Evolutionary conservation across 768 basidiomycete genomes (phyloP).

Genomic region (Phanerochaete carnosa): DNA sequence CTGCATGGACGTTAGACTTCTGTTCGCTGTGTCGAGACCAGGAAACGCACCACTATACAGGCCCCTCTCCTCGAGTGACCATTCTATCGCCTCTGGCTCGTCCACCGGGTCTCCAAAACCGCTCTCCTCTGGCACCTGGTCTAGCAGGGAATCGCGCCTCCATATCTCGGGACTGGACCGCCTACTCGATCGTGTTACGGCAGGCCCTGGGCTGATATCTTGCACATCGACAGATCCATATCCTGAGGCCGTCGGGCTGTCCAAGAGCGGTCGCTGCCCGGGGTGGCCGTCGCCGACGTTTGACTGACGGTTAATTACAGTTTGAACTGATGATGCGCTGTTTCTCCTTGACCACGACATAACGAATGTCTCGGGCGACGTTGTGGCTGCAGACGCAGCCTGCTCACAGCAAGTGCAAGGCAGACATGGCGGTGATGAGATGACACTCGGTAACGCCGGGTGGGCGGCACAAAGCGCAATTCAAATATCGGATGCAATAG

Average conservation of each 20-base stretch:
- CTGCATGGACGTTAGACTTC: slow-evolving; percentile 32
- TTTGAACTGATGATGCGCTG: not conserved
- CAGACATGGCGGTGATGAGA: not conserved
- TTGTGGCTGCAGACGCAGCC: not conserved
- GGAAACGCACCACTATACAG: slow-evolving; percentile 42
- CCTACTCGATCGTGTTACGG: slow-evolving; percentile 9
- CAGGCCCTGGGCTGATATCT: not conserved
- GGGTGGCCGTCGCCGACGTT: not conserved
- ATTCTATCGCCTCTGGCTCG: slow-evolving; percentile 37
- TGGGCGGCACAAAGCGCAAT: not conserved
- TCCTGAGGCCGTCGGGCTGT: not conserved
- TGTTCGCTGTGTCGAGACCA: not conserved
- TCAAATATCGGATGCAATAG: not conserved
- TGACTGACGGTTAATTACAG: not conserved
- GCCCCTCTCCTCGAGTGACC: slow-evolving; percentile 46
- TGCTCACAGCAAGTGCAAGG: not conserved
- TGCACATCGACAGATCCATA: slow-evolving; percentile 8
- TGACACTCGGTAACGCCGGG: not conserved
- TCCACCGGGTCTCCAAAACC: slow-evolving; percentile 28
- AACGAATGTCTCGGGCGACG: not conserved
- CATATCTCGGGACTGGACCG: slow-evolving; percentile 23
- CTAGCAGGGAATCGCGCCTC: slow-evolving; percentile 22
- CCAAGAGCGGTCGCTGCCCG: not conserved
- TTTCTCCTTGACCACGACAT: slow-evolving; percentile 1
- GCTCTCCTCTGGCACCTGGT: slow-evolving; percentile 24